phyloP scores from a whole-genome alignment of 2,329 filamentous ascomycete genomes.

The Emericellopsis atlantica region DNA sequence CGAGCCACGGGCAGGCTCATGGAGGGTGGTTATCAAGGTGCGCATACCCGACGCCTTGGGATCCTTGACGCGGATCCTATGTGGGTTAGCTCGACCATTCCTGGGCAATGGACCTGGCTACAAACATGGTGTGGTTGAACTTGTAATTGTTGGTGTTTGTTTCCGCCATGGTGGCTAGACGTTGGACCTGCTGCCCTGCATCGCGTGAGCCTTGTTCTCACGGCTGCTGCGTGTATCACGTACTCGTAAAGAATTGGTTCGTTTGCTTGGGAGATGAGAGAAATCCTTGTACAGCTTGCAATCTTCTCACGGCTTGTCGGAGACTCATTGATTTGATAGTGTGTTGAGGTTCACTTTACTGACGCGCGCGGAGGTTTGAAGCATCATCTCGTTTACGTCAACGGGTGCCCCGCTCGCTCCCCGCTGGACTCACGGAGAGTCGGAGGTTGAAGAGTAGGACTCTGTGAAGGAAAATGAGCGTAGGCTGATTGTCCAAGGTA shows the following conservation, averaged over 20 bases:
- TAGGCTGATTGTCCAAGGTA: too few species aligned
- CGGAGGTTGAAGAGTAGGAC: too few species aligned
- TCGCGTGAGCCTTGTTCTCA: too few species aligned
- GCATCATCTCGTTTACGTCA: not conserved
- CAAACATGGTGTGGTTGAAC: slow-evolving; percentile 77
- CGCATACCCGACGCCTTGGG: slow-evolving; percentile 60
- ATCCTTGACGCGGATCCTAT: slow-evolving; percentile 87
- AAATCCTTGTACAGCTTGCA: slow-evolving; percentile 1
- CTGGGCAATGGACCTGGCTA: not conserved
- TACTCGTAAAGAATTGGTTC: too few species aligned
- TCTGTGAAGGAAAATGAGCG: too few species aligned
- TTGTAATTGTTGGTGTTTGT: slow-evolving; percentile 67
- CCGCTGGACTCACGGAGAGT: too few species aligned
- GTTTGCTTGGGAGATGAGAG: slow-evolving; percentile 1
- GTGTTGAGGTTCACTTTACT: not conserved
- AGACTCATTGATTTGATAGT: not conserved
- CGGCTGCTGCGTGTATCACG: too few species aligned
- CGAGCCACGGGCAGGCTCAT: too few species aligned
- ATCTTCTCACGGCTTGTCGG: not conserved
- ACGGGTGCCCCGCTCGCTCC: not conserved
- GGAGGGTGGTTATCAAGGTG: slow-evolving; percentile 7
- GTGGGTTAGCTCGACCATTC: slow-evolving; percentile 5
- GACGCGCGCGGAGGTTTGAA: not conserved
- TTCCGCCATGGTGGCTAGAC: slow-evolving; percentile 39
- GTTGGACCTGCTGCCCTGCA: not conserved